A percentile compares a stretch with the other conserved stretches of the same genome.
Evolutionary conservation across 768 basidiomycete genomes (phyloP).

Genomic region (Leccinum rimulosum): DNA sequence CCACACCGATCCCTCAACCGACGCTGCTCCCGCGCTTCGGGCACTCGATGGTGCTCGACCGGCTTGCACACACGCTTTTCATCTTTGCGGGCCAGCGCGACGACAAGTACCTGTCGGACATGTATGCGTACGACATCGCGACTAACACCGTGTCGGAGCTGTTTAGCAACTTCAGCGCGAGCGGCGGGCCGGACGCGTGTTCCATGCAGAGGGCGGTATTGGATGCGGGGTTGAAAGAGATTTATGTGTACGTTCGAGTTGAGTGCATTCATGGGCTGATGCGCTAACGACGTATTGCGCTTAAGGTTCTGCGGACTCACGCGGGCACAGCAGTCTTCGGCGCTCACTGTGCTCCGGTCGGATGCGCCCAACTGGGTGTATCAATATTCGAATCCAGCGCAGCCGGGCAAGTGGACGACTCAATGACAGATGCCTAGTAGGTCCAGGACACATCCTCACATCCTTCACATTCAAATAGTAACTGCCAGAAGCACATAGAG

Average conservation of each 20-base stretch:
- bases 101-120: conserved; percentile 67
- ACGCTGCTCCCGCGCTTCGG: conserved; percentile 63
- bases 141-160: conserved; percentile 58
- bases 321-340: conserved; percentile 34
- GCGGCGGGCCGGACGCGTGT: conserved; percentile 67
- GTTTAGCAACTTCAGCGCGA: conserved; percentile 56
- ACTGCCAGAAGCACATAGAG: no score
- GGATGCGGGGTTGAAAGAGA: conserved; percentile 58
- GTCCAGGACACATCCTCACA: no score
- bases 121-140: conserved; percentile 69
- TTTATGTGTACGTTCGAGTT: conserved; percentile 56
- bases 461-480: no score
- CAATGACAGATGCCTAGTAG: no score
- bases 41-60: conserved; percentile 81
- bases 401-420: conserved; percentile 61
- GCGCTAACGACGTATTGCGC: neutral
- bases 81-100: conserved; percentile 75
- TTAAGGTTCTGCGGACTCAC: conserved; percentile 63
- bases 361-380: conserved; percentile 68
- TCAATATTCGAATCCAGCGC: conserved; percentile 48
- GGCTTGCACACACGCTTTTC: conserved; percentile 53
- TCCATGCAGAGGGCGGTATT: conserved; percentile 76
- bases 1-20: conserved; percentile 30
- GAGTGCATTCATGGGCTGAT: neutral
- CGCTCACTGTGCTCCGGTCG: conserved; percentile 41